These are phyloP conservation scores for Nicotiana tomentosiformis DNA, from an alignment of 257 asterid genomes.

Conservation along the genomic window DNA sequence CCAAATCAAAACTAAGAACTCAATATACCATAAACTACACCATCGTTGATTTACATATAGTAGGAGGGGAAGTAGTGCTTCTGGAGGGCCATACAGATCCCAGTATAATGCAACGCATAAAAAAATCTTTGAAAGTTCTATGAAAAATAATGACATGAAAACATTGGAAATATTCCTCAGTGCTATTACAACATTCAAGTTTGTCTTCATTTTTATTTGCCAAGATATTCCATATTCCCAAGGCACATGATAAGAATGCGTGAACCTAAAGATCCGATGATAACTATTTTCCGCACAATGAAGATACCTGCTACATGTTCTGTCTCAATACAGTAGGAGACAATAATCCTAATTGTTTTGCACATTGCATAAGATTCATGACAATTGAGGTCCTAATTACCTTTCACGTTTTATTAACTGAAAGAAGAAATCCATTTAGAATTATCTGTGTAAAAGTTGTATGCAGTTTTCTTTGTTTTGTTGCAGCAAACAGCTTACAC, in stretches of 20 bases:
- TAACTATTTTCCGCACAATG: neutral
- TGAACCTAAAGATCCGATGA: neutral
- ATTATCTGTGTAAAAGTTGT: too few relatives aligned
- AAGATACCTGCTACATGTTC: neutral
- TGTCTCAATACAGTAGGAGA: neutral
- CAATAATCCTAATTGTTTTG: neutral
- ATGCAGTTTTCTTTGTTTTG: too few relatives aligned
- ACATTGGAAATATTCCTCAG: neutral
- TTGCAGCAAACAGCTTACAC: too few relatives aligned
- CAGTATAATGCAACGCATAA: neutral
- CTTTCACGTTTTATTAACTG: neutral
- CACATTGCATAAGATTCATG: neutral
- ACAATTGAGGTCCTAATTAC: neutral
- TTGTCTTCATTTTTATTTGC: neutral
- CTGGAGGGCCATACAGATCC: neutral
- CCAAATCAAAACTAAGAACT: neutral
- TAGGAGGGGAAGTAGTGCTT: neutral
- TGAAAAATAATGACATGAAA: neutral
- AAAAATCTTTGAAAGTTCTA: neutral
- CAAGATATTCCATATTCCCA: neutral
- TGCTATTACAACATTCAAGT: neutral
- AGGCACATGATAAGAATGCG: neutral
- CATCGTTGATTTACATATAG: neutral
- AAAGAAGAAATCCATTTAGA: too few relatives aligned
- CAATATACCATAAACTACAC: neutral